These are phyloP conservation scores for Astrothelium subdiscretum DNA, from an alignment of 495 filamentous ascomycete genomes.

Conservation along the genomic window DNA sequence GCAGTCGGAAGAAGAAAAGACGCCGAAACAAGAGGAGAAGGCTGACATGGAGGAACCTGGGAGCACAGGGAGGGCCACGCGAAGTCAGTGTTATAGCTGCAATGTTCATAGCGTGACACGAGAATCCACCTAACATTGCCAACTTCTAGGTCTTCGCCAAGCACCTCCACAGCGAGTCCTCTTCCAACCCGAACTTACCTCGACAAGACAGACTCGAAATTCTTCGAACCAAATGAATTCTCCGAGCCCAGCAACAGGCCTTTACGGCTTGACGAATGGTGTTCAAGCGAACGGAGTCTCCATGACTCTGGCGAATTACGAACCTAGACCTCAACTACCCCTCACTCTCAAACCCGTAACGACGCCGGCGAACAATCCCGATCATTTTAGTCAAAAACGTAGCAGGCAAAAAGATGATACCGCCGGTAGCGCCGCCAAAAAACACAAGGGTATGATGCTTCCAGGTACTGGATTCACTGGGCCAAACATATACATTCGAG, in stretches of 20 bases:
- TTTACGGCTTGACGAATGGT: slow-evolving; percentile 19
- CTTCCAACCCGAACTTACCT: slow-evolving; percentile 65
- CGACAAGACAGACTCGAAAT: slow-evolving; percentile 48
- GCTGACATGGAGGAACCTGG: slow-evolving; percentile 48
- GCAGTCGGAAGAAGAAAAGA: slow-evolving; percentile 28
- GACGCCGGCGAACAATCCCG: slow-evolving; percentile 57
- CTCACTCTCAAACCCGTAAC: slow-evolving; percentile 55
- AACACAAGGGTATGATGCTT: slow-evolving; percentile 38
- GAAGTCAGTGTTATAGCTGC: slow-evolving; percentile 31
- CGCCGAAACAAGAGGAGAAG: slow-evolving; percentile 53
- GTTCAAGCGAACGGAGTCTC: slow-evolving; percentile 31
- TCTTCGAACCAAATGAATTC: slow-evolving; percentile 37
- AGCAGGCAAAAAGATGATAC: slow-evolving; percentile 19
- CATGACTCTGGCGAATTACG: slow-evolving; percentile 44
- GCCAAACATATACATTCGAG: slow-evolving; percentile 81
- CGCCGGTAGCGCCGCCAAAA: slow-evolving; percentile 16
- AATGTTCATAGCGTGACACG: not conserved
- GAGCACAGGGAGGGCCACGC: slow-evolving; percentile 46
- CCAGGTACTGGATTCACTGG: slow-evolving; percentile 52
- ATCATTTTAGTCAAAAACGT: slow-evolving; percentile 43
- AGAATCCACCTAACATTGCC: not conserved
- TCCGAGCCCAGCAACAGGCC: slow-evolving; percentile 24
- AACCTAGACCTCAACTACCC: slow-evolving; percentile 43
- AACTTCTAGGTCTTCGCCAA: slow-evolving; percentile 50
- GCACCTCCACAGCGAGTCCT: slow-evolving; percentile 66